A percentile compares a stretch with the other conserved stretches of the same genome.
Evolutionary conservation across 148 eudicot species (phyloP).

Genomic region (Silene conica): DNA sequence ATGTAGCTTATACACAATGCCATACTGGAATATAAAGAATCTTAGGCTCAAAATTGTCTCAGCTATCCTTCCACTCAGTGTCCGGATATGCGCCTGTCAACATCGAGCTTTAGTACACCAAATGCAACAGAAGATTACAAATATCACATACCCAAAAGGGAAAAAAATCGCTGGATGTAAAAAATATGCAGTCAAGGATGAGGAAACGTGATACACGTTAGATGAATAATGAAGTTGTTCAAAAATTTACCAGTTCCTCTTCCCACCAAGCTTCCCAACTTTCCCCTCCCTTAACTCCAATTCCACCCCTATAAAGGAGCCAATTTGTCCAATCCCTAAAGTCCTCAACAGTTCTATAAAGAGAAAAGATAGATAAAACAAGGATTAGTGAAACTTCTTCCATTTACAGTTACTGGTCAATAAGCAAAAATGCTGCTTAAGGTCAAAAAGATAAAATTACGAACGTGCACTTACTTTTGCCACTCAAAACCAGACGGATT

Average conservation of each 20-base stretch:
- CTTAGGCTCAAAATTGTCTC: conserved; percentile 94
- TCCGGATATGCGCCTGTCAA: conserved; percentile 79
- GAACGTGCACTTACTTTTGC: conserved; percentile 76
- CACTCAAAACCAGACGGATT: conserved; percentile 98
- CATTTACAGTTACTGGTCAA: background rate
- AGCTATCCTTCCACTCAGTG: conserved; percentile 64
- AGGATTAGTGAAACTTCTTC: background rate
- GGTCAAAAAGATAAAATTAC: background rate
- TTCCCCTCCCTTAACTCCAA: conserved; percentile 95
- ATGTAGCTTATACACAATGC: conserved; percentile 82
- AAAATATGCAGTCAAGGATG: conserved; percentile 4
- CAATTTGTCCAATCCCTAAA: conserved; percentile 99
- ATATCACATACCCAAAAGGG: background rate
- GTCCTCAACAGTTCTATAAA: conserved; percentile 78
- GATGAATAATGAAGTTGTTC: background rate
- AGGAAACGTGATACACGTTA: background rate
- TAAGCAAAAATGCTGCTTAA: background rate
- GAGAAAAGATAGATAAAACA: background rate
- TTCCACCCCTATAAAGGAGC: conserved; percentile 98
- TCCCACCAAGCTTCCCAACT: conserved; percentile 99
- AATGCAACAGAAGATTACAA: background rate
- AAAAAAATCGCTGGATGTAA: background rate
- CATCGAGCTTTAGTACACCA: conserved; percentile 18
- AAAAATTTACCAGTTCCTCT: conserved; percentile 76
- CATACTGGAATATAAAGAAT: conserved; percentile 91